These are phyloP conservation scores for Canariomyces notabilis DNA, from an alignment of 2,329 filamentous ascomycete genomes.

Conservation along the genomic window DNA sequence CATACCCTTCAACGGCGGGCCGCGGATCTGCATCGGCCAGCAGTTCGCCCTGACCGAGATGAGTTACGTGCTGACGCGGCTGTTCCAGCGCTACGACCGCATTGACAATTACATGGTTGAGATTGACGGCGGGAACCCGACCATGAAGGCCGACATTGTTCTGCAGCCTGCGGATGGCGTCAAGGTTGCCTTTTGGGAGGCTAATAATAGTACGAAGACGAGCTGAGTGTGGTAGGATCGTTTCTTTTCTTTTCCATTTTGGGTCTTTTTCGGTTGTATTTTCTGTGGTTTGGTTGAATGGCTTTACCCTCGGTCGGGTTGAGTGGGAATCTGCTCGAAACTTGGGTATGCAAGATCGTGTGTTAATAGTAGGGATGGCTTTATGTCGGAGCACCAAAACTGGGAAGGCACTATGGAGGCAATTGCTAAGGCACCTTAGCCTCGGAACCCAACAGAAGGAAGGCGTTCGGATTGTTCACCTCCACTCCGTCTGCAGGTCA, in stretches of 20 bases:
- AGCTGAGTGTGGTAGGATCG: not conserved
- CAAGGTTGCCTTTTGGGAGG: conserved; percentile 50
- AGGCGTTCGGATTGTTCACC: too few relatives aligned
- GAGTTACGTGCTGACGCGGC: conserved; percentile 63
- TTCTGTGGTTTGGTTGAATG: too few relatives aligned
- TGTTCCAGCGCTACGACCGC: conserved; percentile 67
- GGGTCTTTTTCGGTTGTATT: not conserved
- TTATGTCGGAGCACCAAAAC: too few relatives aligned
- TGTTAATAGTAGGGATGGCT: too few relatives aligned
- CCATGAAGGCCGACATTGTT: conserved; percentile 55
- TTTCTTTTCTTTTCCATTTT: not conserved
- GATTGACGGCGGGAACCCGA: conserved; percentile 50
- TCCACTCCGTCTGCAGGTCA: too few relatives aligned
- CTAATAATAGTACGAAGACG: conserved; percentile 30
- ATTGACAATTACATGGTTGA: conserved; percentile 54
- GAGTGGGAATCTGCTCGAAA: too few relatives aligned
- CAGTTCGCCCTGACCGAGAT: conserved; percentile 79
- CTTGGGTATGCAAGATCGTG: too few relatives aligned
- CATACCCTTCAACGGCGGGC: conserved; percentile 70
- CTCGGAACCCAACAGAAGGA: too few relatives aligned
- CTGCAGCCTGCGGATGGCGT: conserved; percentile 56
- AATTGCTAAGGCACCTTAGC: too few relatives aligned
- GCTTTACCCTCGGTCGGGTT: too few relatives aligned
- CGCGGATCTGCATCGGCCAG: conserved; percentile 71
- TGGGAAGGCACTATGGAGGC: too few relatives aligned